Conservation (phyloP, 352 stramenopile genomes). For the Phytophthora hybrid region DNA sequence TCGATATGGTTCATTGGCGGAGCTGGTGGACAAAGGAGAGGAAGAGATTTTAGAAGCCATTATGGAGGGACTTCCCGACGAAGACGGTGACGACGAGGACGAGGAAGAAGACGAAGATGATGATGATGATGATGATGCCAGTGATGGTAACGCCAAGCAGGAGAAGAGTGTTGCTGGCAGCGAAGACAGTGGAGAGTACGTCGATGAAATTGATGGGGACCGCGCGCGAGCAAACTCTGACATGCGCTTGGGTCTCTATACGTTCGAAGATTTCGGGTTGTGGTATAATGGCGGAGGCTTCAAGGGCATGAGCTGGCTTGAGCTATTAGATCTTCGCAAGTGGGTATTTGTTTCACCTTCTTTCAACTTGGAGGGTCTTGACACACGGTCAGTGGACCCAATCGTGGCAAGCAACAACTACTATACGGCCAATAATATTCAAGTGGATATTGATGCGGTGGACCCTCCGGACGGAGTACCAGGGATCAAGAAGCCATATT, state of each 20-base stretch:
- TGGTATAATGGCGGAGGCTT: constrained; percentile 90
- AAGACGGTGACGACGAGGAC: constrained; percentile 40
- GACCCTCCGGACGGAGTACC: constrained; percentile 45
- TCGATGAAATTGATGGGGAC: constrained; percentile 52
- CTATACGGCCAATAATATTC: constrained; percentile 88
- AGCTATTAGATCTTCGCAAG: constrained; percentile 87
- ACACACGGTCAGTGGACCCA: constrained; percentile 74
- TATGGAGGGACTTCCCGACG: constrained; percentile 56
- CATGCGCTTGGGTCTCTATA: constrained; percentile 64
- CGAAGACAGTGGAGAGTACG: constrained; percentile 33
- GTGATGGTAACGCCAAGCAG: constrained; percentile 25
- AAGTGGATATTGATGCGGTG: constrained; percentile 72
- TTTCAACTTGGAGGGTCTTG: constrained; percentile 73
- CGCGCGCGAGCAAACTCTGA: constrained; percentile 59
- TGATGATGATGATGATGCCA: constrained; percentile 15
- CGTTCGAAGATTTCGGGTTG: constrained; percentile 85
- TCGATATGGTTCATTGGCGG: constrained; percentile 69
- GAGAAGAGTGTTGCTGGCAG: constrained; percentile 33
- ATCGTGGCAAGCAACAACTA: constrained; percentile 84
- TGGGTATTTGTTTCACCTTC: constrained; percentile 81
- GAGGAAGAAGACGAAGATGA: constrained; percentile 27
- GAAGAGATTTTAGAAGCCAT: constrained; percentile 83
- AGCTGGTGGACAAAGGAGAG: constrained; percentile 81
- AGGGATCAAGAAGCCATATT: constrained; percentile 52
- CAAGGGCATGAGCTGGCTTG: constrained; percentile 84